Percentiles rank a stretch among this genome's conserved stretches.
Evolutionary conservation across 2,329 filamentous ascomycete species (phyloP).

Genomic region (Cladobotryum protrusum): DNA sequence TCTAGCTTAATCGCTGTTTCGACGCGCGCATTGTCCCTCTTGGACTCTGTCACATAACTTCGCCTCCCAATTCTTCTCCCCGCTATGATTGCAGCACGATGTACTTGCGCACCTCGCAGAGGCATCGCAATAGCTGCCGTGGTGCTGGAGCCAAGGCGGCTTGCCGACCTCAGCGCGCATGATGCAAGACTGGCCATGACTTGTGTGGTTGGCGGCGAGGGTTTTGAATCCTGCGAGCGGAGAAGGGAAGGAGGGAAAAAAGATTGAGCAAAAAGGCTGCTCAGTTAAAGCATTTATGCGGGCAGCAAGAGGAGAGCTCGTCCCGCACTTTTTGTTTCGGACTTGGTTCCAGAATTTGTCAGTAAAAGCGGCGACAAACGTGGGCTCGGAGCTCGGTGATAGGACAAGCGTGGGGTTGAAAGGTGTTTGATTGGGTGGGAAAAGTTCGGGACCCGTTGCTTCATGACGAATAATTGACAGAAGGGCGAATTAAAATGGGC

Average conservation of each 20-base stretch:
- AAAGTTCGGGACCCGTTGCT: slow-evolving; percentile 2
- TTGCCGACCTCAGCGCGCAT: slow-evolving; percentile 67
- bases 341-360: slow-evolving; percentile 27
- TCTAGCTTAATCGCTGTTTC: slow-evolving; percentile 83
- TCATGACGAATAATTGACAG: slow-evolving; percentile 1
- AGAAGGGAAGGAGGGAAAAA: slow-evolving; percentile 15
- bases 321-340: too few relatives aligned
- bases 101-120: slow-evolving; percentile 20
- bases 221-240: slow-evolving; percentile 3
- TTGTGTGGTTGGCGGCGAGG: slow-evolving; percentile 12
- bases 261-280: slow-evolving; percentile 16
- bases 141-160: slow-evolving; percentile 47
- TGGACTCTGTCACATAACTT: slow-evolving; percentile 79
- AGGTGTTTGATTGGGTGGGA: slow-evolving; percentile 25
- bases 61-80: slow-evolving; percentile 37
- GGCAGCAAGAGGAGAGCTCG: not conserved
- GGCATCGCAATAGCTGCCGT: slow-evolving; percentile 22
- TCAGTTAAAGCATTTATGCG: slow-evolving; percentile 12
- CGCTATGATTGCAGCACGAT: slow-evolving; percentile 24
- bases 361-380: slow-evolving; percentile 15
- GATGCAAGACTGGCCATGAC: slow-evolving; percentile 61
- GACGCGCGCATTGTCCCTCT: slow-evolving; percentile 72
- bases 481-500: too few relatives aligned
- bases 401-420: slow-evolving; percentile 17
- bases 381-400: slow-evolving; percentile 32